Evolutionary conservation across 129 eudicot species (phyloP).

Genomic region (Lactuca saligna): DNA sequence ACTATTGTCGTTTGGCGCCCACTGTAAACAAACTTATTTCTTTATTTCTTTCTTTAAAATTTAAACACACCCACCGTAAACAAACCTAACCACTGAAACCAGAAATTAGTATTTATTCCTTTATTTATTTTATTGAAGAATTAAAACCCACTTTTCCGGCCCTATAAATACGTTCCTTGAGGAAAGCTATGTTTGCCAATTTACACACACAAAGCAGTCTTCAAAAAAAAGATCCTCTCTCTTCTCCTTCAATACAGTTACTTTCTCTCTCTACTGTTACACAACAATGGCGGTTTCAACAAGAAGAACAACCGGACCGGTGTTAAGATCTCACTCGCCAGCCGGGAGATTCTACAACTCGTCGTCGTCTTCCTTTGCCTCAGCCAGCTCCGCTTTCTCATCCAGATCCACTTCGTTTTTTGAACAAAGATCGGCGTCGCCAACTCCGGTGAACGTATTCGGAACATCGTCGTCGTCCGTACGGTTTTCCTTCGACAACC

Average conservation of each 20-base stretch:
- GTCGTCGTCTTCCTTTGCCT: constrained; percentile 29
- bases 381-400: constrained; percentile 43
- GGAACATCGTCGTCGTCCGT: constrained; percentile 42
- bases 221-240: constrained; percentile 8
- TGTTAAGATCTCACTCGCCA: constrained; percentile 59
- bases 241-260: neutral
- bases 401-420: constrained; percentile 34
- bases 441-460: constrained; percentile 41
- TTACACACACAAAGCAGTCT: constrained; percentile 36
- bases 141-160: neutral
- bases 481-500: constrained; percentile 49
- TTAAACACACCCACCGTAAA: constrained; percentile 33
- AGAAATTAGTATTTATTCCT: constrained; percentile 1
- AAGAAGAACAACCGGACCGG: constrained; percentile 61
- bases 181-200: constrained; percentile 74
- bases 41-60: too few relatives aligned
- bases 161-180: constrained; percentile 66
- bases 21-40: constrained; percentile 13
- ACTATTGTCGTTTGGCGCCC: constrained; percentile 35
- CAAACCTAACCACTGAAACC: constrained; percentile 13
- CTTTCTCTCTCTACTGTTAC: constrained; percentile 9
- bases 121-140: constrained; percentile 3
- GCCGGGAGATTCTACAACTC: constrained; percentile 45
- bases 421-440: constrained; percentile 40
- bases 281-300: constrained; percentile 57